Evolutionary conservation across 768 basidiomycete species (phyloP).

Genomic region (Auricularia sp.): DNA sequence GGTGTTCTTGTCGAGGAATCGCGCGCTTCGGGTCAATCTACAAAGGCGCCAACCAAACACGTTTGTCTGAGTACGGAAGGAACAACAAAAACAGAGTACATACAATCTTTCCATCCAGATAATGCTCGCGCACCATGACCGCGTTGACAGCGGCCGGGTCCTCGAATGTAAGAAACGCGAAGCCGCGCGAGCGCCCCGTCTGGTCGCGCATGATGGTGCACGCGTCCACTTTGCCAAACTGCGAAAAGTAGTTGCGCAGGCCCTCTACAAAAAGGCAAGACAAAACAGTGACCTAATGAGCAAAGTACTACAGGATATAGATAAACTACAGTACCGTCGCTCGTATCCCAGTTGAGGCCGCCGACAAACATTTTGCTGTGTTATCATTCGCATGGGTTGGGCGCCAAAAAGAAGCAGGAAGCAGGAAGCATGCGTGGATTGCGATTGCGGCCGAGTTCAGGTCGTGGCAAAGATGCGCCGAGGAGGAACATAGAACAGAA

Average conservation of each 20-base stretch:
- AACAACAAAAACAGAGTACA: slow-evolving; percentile 24
- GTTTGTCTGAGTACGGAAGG: neutral
- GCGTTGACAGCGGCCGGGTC: slow-evolving; percentile 87
- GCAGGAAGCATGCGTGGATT: neutral
- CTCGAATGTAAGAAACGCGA: slow-evolving; percentile 95
- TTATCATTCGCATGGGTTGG: slow-evolving; percentile 7
- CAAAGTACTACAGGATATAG: slow-evolving; percentile 4
- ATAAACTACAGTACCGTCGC: slow-evolving; percentile 64
- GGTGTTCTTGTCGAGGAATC: slow-evolving; percentile 92
- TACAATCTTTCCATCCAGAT: slow-evolving; percentile 94
- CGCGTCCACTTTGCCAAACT: slow-evolving; percentile 94
- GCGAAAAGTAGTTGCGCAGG: slow-evolving; percentile 79
- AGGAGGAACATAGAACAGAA: slow-evolving; percentile 28
- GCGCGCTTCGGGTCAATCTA: slow-evolving; percentile 99
- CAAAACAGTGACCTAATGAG: slow-evolving; percentile 26
- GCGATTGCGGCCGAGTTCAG: slow-evolving; percentile 7
- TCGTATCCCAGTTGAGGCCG: slow-evolving; percentile 99
- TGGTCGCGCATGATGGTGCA: slow-evolving; percentile 99
- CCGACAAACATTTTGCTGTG: slow-evolving; percentile 99
- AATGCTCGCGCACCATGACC: slow-evolving; percentile 92
- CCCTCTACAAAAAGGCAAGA: slow-evolving; percentile 41
- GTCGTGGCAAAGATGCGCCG: slow-evolving; percentile 10
- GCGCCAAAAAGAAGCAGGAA: neutral
- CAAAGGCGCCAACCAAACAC: neutral
- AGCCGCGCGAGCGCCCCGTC: slow-evolving; percentile 88